Base-by-base conservation (phyloP, 805 yeast genomes). In the Spencermartinsiella europaea region DNA sequence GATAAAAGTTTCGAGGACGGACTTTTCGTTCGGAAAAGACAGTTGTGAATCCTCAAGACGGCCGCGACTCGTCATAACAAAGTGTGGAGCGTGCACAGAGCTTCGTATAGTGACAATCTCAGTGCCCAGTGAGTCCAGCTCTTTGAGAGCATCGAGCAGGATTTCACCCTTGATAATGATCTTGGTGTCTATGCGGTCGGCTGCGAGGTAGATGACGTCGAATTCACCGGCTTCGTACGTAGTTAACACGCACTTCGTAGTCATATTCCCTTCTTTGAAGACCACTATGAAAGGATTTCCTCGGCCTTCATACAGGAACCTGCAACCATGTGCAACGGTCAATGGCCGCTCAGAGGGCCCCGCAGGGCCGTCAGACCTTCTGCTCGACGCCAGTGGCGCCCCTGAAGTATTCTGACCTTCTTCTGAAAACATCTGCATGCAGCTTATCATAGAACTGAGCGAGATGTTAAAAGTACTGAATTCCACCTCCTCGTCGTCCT, bases 41-140 rank as follows among this genome's bases (percentile, higher is more conserved):
- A 86, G 68, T 57, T 83, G 81, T 34, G 86, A 80, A 43, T 73
- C 70, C 0, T 95, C 95, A 39, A 85, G 72, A n/a, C 81, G 84
- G 8, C 91, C 85, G 34, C 72, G 74, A 0, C 93, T 82, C 3
- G 84, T 75, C 44, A 88, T 73, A 21, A 74, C 69, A 39, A 82
- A 62, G 51, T 69, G 72, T 31, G 73, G 69, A 3, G 62, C 54
- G 16, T 42, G 36, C 2, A 62, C 57, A 3, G 72, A 72, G 36
- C 67, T 62, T 2, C 63, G 53, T 34, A 56, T 62, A 2, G 66
- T 57, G 25, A 81, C 68, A 37, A 75, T 76, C 37, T 74, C 73
- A 4, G 82, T 72, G 17, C 71, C 71, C 8, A 79, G 62, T 44
- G 79, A 82, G 46, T 74, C 76, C 55, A 82, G 61, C 51, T 81